Evolutionary conservation across 2,329 filamentous ascomycete species (phyloP), one percentile per base, ranked within the genome.

Genomic region (Cladophialophora carrionii): DNA sequence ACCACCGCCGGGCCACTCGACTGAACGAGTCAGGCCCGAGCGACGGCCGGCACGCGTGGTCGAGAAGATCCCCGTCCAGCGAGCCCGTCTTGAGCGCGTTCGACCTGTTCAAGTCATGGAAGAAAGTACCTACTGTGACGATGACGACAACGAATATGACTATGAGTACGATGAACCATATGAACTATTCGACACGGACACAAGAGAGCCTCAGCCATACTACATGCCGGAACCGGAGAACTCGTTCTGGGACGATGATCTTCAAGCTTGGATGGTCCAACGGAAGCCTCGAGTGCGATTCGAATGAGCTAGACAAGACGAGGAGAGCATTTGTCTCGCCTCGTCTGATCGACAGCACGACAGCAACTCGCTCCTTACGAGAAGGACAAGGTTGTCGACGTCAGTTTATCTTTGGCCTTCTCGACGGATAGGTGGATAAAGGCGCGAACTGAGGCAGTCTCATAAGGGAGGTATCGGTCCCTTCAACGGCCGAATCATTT

Each of bases 281-380:
- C 54, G 66, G n/a, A 34, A 57, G n/a, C 64, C 64, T 22, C 43
- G 54, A 20, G 64, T 67, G 17, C 26, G 61, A 10, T 67, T 67
- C 32, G 22, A 5, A 6, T 49, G 29, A 49, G 10, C 0, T 8
- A 10, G 34, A 22, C 9, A 20, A 22, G 29, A 37, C 7, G 20
- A 3, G 12, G 22, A n/a, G 17, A n/a, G 17, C 37, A 43, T 43
- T 17, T 14, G n/a, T 43, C 4, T 17, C 7, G 34, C 5, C 34
- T 41, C 14, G 34, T 37, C 9, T 17, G 34, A 8, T n/a, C 37
- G 17, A n/a, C 37, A 20, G n/a, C 10, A n/a, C 7, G 17, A 20
- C 37, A n/a, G 17, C 37, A 7, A 43, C 5, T 43, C 37, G 37
- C 7, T 14, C n/a, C 3, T 14, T n/a, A 7, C 17, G 37, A 43